A percentile compares a stretch with the other conserved stretches of the same genome.
Evolutionary conservation across 2,329 filamentous ascomycete species (phyloP).

Genomic region (Phialocephala subalpina): DNA sequence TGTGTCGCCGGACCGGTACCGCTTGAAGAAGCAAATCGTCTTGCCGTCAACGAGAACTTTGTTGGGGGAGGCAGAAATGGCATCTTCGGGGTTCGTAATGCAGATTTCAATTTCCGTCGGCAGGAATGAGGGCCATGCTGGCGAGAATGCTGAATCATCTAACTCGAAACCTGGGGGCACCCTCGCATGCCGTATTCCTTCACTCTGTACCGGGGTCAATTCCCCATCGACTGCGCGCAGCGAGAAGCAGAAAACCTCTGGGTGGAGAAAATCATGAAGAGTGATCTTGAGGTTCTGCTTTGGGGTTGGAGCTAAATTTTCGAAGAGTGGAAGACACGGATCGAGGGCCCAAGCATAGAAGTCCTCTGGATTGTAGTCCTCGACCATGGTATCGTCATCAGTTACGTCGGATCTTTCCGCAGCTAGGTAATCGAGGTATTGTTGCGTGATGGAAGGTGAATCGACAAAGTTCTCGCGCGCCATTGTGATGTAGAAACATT

Average conservation of each 20-base stretch:
- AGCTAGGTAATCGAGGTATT: constrained; percentile 29
- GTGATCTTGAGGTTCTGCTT: constrained; percentile 25
- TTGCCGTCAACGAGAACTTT: constrained; percentile 27
- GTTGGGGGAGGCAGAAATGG: constrained; percentile 25
- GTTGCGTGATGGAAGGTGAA: constrained; percentile 25
- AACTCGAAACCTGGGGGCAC: constrained; percentile 22
- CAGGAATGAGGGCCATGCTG: constrained; percentile 27
- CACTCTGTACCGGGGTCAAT: constrained; percentile 19
- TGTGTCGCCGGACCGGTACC: constrained; percentile 18
- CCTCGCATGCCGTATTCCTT: constrained; percentile 6
- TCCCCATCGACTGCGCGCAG: constrained; percentile 26
- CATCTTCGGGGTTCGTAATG: constrained; percentile 25
- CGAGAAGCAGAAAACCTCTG: constrained; percentile 24
- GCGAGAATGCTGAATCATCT: constrained; percentile 16
- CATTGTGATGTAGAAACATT: constrained; percentile 32
- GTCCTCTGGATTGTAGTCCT: constrained; percentile 23
- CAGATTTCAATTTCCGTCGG: constrained; percentile 22
- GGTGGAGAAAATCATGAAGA: constrained; percentile 31
- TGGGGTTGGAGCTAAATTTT: constrained; percentile 26
- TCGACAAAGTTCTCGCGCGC: constrained; percentile 25
- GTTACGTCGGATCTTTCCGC: constrained; percentile 21
- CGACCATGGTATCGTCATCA: constrained; percentile 22
- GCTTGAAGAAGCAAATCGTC: constrained; percentile 30
- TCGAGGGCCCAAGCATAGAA: constrained; percentile 32
- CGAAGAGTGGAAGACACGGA: constrained; percentile 28